Evolutionary conservation across 2,329 filamentous ascomycete genomes (phyloP), one percentile per base, ranked within the genome.

Genomic region (Zymoseptoria crescenta): DNA sequence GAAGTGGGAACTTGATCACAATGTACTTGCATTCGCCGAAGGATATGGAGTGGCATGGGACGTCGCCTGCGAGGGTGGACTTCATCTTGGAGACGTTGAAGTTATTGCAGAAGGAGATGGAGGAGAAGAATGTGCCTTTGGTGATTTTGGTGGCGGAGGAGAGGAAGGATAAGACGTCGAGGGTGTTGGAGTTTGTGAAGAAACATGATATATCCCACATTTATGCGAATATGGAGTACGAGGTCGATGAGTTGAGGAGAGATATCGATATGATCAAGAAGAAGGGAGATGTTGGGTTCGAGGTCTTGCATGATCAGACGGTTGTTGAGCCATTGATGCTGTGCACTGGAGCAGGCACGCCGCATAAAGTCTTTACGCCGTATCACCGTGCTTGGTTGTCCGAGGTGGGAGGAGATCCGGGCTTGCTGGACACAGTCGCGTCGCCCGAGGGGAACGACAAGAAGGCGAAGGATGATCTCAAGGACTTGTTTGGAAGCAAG

Each of bases 241-340:
- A 96, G 72, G 89, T 95, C 0, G 92, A 96, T 69, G 92, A 96
- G 74, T 75, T 96, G 58, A 80, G 91, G 41, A 70, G 79, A 1
- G 79, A 81, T 62, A 74, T 79, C 52, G 74, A 75, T 57, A 62
- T 80, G 1, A 70, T 76, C 0, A 70, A 76, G 55, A 66, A 69
- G 9, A 63, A 72, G 27, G 61, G 72, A 27, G 65, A 71, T 4
- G 68, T 77, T 0, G 72, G 74, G 4, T 72, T 80, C 8, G 75
- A 75, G 7, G 62, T 80, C 0, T 68, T 75, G 51, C 79, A 81
- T 60, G 79, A 81, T 61, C 79, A 81, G 63, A 79, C 77, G 0
- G 73, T 80, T 1, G 69, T 80, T 6, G 74, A 77, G 55, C 79
- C 79, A 1, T 77, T 76, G 4, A 73, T 70, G 1, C 69, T 81